A percentile compares a stretch with the other conserved stretches of the same genome.
phyloP scores from a whole-genome alignment of 2,329 filamentous ascomycete genomes.

The Salinomyces thailandicus region DNA sequence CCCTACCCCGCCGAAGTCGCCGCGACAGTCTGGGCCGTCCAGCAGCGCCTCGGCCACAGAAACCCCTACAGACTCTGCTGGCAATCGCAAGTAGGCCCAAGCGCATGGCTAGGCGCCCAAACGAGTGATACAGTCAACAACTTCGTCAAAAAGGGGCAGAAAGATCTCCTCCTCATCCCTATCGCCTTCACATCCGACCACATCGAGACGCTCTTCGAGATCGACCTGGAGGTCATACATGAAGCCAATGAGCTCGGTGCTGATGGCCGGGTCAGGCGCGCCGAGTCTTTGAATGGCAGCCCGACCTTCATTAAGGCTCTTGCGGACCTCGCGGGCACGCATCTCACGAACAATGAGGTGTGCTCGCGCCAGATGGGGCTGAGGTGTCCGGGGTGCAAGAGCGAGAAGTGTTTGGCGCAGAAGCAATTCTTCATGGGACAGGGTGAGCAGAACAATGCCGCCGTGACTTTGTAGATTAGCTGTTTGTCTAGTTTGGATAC shows the following conservation, averaged over 20 bases:
- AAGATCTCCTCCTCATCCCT: conserved; percentile 80
- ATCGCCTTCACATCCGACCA: conserved; percentile 99
- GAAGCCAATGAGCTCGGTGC: conserved; percentile 68
- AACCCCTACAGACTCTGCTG: conserved; percentile 92
- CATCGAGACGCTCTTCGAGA: conserved; percentile 90
- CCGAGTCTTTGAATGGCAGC: conserved; percentile 84
- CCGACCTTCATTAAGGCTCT: conserved; percentile 83
- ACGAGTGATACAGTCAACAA: conserved; percentile 79
- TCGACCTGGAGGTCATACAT: conserved; percentile 90
- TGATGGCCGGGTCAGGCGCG: conserved; percentile 59
- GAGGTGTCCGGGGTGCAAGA: conserved; percentile 87
- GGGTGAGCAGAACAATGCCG: conserved; percentile 18
- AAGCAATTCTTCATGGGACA: conserved; percentile 51
- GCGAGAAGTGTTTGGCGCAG: conserved; percentile 71
- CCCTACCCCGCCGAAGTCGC: conserved; percentile 93
- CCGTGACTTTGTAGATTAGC: conserved; percentile 18
- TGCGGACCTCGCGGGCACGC: conserved; percentile 72
- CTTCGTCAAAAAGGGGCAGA: conserved; percentile 84
- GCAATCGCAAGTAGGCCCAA: conserved; percentile 96
- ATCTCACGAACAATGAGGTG: conserved; percentile 58
- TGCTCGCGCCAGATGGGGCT: conserved; percentile 81
- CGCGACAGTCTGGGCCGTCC: conserved; percentile 93
- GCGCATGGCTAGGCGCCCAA: conserved; percentile 90
- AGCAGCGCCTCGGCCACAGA: conserved; percentile 74
- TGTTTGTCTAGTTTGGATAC: not conserved